A percentile compares a stretch with the other conserved stretches of the same genome.
phyloP scores from a whole-genome alignment of 164 flowering plant species.

The Kalanchoe fedtschenkoi region DNA sequence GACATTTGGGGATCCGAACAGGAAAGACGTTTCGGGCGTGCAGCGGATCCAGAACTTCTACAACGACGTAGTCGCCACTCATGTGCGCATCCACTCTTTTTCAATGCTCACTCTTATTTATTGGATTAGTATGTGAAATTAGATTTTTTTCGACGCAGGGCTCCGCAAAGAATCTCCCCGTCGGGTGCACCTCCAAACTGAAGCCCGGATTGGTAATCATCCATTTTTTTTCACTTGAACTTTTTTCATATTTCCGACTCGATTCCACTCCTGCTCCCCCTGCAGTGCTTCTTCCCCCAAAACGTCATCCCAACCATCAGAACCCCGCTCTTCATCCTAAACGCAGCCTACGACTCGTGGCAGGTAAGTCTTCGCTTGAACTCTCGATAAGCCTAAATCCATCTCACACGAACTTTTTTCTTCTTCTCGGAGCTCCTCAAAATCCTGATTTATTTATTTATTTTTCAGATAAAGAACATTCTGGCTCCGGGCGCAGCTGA shows the following conservation, averaged over 20 bases:
- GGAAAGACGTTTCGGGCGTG: constrained; percentile 63
- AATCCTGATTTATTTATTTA: neutral
- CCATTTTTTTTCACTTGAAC: neutral
- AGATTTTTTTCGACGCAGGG: constrained; percentile 22
- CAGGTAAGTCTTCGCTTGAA: constrained; percentile 40
- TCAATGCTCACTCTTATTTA: neutral
- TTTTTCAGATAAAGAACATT: constrained; percentile 68
- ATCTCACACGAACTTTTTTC: neutral
- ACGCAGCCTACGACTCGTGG: constrained; percentile 97
- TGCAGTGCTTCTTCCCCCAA: constrained; percentile 95
- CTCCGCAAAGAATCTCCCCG: constrained; percentile 65
- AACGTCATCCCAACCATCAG: constrained; percentile 35
- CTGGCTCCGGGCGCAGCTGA: constrained; percentile 88
- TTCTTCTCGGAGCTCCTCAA: neutral
- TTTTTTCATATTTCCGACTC: neutral
- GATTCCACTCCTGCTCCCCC: neutral
- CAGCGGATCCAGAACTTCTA: constrained; percentile 44
- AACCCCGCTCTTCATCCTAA: constrained; percentile 69
- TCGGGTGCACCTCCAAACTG: constrained; percentile 51
- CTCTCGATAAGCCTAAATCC: neutral
- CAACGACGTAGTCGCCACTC: constrained; percentile 54
- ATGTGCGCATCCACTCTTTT: constrained; percentile 25
- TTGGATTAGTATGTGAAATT: neutral
- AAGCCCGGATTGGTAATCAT: constrained; percentile 52
- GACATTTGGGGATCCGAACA: constrained; percentile 12